Evolutionary conservation across 768 basidiomycete species (phyloP), one percentile per base, ranked within the genome.

Genomic region (Phylloporus sp.): DNA sequence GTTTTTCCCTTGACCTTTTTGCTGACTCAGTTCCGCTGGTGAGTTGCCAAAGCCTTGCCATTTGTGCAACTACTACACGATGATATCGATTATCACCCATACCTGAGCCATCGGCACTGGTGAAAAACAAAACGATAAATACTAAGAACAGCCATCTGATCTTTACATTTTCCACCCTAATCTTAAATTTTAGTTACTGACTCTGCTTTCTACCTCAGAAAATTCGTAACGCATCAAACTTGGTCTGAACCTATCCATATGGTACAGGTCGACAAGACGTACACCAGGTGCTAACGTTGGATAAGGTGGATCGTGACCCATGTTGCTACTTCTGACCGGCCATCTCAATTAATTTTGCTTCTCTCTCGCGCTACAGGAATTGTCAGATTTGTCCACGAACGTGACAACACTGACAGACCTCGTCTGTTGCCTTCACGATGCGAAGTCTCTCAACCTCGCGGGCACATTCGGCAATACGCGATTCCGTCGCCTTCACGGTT

Each of bases 401-500:
- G n/a, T 39, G 16, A 31, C 23, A 8, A 38, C 67, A 60, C 27
- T 13, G 22, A 50, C 67, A 11, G 34, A 70, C 67, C 72, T 90
- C 88, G 57, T 91, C 88, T 8, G 81, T 82, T 31, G 79, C 80
- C 62, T 85, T 84, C 59, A 82, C 76, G 18, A 74, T 72, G 27
- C 87, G 72, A 46, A 91, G 64, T 55, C 76, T 76, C 57, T 91
- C 86, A 2, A 92, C 77, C 60, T 91, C 86, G 48, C 79, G 76
- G n/a, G 78, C 77, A 73, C 90, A 91, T 49, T 83, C 82, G 45
- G 82, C 77, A 47, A 91, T 71, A 58, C 77, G 78, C 45, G 80
- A 74, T 1, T 85, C 87, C 22, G 80, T 76, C 46, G 83, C 77
- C 47, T 65, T 73, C 3, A 84, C 82, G 7, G 78, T 80, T 23